Conservation (phyloP, 2,329 filamentous ascomycete species). For the Nothopassalora personata region DNA sequence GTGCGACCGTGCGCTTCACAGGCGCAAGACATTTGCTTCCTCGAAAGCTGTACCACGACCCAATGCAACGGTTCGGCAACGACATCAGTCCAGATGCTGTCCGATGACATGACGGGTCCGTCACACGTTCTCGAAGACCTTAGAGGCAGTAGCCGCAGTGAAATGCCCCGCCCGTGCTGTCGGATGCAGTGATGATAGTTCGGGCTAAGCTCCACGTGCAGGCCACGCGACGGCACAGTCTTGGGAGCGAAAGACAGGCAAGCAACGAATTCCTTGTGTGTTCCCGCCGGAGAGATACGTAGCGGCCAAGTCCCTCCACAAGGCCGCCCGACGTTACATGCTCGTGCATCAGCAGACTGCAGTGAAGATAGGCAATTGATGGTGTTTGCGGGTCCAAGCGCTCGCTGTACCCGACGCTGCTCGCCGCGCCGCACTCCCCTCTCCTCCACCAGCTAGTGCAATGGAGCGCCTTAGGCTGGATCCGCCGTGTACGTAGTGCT, state of each 20-base stretch:
- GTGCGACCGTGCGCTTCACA: too few relatives aligned
- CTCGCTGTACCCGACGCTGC: not conserved
- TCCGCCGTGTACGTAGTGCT: not conserved
- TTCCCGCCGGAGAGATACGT: not conserved
- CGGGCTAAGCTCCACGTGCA: not conserved
- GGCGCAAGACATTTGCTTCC: too few relatives aligned
- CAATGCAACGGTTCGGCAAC: not conserved
- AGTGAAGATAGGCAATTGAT: not conserved
- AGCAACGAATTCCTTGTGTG: not conserved
- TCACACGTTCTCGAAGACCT: not conserved
- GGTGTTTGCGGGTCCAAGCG: not conserved
- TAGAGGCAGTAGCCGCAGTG: not conserved
- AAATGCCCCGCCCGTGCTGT: not conserved
- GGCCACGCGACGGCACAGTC: not conserved
- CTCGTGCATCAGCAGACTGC: not conserved
- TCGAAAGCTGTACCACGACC: not conserved
- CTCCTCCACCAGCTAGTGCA: not conserved
- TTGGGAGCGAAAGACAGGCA: not conserved
- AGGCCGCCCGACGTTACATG: not conserved
- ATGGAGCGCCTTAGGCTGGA: not conserved
- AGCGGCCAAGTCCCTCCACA: not conserved
- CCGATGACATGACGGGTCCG: not conserved
- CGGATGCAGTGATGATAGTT: not conserved
- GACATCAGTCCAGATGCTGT: not conserved
- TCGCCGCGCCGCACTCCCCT: not conserved